A percentile compares a stretch with the other conserved stretches of the same genome.
phyloP scores from a whole-genome alignment of 352 stramenopile species.

The Phytophthora capsici region DNA sequence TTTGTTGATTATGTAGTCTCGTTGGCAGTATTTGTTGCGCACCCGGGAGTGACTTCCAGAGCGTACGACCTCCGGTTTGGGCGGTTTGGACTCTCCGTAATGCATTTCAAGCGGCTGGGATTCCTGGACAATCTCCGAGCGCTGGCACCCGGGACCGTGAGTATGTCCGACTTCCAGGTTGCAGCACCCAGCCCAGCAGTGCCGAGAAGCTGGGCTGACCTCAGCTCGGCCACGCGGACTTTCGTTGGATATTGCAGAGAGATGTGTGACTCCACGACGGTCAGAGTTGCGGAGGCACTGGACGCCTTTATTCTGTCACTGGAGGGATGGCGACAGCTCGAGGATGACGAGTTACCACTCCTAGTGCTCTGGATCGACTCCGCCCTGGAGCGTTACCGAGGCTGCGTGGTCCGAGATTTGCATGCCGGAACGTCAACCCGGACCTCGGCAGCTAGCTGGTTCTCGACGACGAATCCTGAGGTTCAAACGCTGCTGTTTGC shows the following conservation, averaged over 20 bases:
- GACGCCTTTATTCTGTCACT: conserved; percentile 34
- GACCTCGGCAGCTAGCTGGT: not conserved
- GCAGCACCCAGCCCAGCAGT: not conserved
- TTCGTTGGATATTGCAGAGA: not conserved
- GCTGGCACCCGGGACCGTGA: not conserved
- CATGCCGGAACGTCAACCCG: not conserved
- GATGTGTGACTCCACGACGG: conserved; percentile 1
- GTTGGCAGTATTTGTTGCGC: not conserved
- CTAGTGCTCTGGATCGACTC: conserved; percentile 9
- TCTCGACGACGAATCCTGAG: conserved; percentile 1
- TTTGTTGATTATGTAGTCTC: conserved; percentile 1
- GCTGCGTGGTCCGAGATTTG: not conserved
- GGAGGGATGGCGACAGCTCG: conserved; percentile 7
- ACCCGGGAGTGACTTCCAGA: conserved; percentile 2
- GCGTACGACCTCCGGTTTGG: not conserved
- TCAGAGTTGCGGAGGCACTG: not conserved
- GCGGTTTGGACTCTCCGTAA: not conserved
- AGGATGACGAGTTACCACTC: not conserved
- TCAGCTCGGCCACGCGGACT: not conserved
- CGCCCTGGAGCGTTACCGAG: not conserved
- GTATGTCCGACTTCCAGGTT: not conserved
- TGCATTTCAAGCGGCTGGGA: not conserved
- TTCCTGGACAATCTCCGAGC: not conserved
- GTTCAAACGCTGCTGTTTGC: not conserved
- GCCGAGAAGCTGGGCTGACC: not conserved